Conservation (phyloP, 2,329 filamentous ascomycete genomes). For the Penicillium sp. region DNA sequence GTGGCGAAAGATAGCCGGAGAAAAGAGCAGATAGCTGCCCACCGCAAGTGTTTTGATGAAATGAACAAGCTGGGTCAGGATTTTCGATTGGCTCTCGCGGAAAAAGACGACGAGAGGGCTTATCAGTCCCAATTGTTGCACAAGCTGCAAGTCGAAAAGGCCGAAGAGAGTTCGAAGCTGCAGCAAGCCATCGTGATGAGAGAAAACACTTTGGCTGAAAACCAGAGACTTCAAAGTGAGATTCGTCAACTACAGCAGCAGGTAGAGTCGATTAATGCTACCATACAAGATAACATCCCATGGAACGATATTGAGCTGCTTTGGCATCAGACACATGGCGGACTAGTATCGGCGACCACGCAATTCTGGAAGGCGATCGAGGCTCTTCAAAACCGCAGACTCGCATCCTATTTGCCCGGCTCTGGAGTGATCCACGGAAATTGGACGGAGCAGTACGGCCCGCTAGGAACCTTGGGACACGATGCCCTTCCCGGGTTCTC, state of each 20-base stretch:
- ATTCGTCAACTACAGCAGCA: slow-evolving; percentile 1
- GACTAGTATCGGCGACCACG: slow-evolving; percentile 3
- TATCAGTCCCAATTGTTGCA: background rate
- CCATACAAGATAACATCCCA: slow-evolving; percentile 1
- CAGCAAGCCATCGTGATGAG: background rate
- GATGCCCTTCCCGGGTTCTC: background rate
- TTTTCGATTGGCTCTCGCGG: background rate
- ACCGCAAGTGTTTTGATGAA: background rate
- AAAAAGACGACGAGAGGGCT: background rate
- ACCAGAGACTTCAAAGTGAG: background rate
- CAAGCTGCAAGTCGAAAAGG: background rate
- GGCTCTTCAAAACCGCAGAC: slow-evolving; percentile 2
- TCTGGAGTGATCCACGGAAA: slow-evolving; percentile 1
- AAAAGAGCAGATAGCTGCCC: background rate
- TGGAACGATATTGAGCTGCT: slow-evolving; percentile 8
- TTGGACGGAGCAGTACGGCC: background rate
- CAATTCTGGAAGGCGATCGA: slow-evolving; percentile 1
- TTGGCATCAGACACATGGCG: slow-evolving; percentile 3
- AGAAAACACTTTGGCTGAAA: background rate
- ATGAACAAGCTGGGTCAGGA: background rate
- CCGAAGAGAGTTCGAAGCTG: background rate
- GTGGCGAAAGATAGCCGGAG: background rate
- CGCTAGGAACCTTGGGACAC: background rate
- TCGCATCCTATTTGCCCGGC: slow-evolving; percentile 4
- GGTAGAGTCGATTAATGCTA: slow-evolving; percentile 1